Base-by-base conservation (phyloP, 306 rosid genomes). In the Abrus precatorius region DNA sequence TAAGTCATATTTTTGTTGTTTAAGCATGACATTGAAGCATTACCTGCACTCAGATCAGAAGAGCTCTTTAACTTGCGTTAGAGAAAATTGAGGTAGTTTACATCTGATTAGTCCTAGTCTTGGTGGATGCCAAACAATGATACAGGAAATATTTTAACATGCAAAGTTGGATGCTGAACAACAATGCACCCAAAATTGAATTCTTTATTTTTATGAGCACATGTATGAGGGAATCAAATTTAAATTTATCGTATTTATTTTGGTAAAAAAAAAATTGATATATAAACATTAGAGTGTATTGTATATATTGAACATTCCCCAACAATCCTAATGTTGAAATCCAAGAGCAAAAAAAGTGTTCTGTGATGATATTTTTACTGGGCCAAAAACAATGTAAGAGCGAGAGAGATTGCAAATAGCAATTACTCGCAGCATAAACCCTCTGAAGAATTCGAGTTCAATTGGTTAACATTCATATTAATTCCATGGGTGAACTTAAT, bases 361-460 rank as follows among this genome's bases (percentile, higher is more conserved):
- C 3, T 32, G 66, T 30, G 13, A 30, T 32, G 43, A 60, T 11
- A 32, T 60, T 60, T 12, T 32, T 60, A 1, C 9, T 59, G 9
- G 4, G 40, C 20, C 40, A 38, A 43, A 67, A 43, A 43, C 72
- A 9, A 44, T 27, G 52, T 68, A 44, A 27, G 4, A 36, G 40
- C 2, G 40, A 45, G 14, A 14, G 53, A 81, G 59, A 38, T 40
- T 60, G 30, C 43, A 11, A 66, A 48, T 7, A 34, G 80, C 28
- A 3, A 29, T 38, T 29, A 57, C 54, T 44, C 45, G 12, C 52
- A 62, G 71, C 20, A 79, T 40, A 74, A 20, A 71, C 63, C 56
- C 80, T 44, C 28, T 34, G 63, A 74, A 76, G 49, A 70, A 56
- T 62, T 44, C 40, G 47, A 12, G 60, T 75, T 71, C 54, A 43